Evolutionary conservation across 495 filamentous ascomycete genomes (phyloP).

Genomic region (Tetracladium setigerum): DNA sequence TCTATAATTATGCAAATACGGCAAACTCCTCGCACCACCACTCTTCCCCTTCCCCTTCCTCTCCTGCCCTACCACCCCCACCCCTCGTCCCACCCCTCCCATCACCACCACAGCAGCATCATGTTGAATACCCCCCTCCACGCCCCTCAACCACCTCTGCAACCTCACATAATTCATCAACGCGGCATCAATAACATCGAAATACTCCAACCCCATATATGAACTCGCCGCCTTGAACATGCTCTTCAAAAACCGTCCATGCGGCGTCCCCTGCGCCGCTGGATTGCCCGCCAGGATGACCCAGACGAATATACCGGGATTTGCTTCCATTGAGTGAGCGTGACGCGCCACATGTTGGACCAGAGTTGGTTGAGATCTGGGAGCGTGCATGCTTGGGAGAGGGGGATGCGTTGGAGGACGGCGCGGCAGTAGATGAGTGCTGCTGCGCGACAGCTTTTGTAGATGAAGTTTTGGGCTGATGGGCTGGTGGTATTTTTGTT

Average conservation of each 20-base stretch:
- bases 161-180: slow-evolving; percentile 7
- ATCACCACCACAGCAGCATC: no score
- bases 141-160: slow-evolving; percentile 17
- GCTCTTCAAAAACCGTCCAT: slow-evolving; percentile 14
- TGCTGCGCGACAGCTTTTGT: slow-evolving; percentile 3
- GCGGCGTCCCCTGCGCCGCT: slow-evolving; percentile 11
- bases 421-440: slow-evolving; percentile 15
- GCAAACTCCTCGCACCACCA: no score
- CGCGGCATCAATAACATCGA: slow-evolving; percentile 6
- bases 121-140: neutral
- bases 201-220: slow-evolving; percentile 6
- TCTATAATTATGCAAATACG: no score
- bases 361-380: slow-evolving; percentile 10
- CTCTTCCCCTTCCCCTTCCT: no score
- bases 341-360: slow-evolving; percentile 14
- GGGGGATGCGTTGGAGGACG: neutral
- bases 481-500: neutral
- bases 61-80: no score
- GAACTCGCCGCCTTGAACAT: slow-evolving; percentile 12
- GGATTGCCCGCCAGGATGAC: slow-evolving; percentile 10
- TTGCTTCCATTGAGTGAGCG: slow-evolving; percentile 13
- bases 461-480: slow-evolving; percentile 6
- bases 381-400: slow-evolving; percentile 10
- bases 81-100: no score
- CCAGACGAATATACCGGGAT: slow-evolving; percentile 18